These are phyloP conservation scores for Apium graveolens DNA, from an alignment of 129 eudicot species.

Conservation along the genomic window DNA sequence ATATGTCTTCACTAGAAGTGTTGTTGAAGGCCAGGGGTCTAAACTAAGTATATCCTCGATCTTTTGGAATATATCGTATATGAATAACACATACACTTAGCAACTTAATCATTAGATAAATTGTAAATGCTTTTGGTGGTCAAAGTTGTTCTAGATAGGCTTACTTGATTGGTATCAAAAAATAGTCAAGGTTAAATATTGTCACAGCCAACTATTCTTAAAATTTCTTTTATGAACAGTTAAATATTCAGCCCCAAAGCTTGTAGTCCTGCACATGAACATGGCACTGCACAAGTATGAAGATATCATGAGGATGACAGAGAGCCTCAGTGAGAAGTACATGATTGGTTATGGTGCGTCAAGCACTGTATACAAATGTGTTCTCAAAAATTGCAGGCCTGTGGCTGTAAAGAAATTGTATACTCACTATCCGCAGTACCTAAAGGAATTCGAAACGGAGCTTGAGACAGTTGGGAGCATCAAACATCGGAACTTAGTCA, in stretches of 20 bases:
- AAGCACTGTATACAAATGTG: slow-evolving; percentile 94
- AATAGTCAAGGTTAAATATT: not conserved
- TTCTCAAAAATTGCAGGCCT: slow-evolving; percentile 85
- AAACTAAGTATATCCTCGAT: not conserved
- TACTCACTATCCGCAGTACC: slow-evolving; percentile 59
- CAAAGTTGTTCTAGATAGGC: not conserved
- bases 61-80: not conserved
- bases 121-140: not conserved
- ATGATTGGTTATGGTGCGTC: slow-evolving; percentile 94
- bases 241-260: slow-evolving; percentile 78
- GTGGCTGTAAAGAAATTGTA: slow-evolving; percentile 85
- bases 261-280: slow-evolving; percentile 95
- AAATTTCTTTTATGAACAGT: slow-evolving; percentile 25
- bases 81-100: not conserved
- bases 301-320: slow-evolving; percentile 98
- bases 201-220: not conserved
- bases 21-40: not conserved
- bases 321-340: slow-evolving; percentile 83
- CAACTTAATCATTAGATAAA: not conserved
- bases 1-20: not conserved
- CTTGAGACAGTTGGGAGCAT: slow-evolving; percentile 91
- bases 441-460: slow-evolving; percentile 92
- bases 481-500: slow-evolving; percentile 84
- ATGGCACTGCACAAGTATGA: slow-evolving; percentile 97
- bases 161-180: not conserved